Evolutionary conservation across 352 stramenopile species (phyloP), one percentile per base, ranked within the genome.

Genomic region (Thalassiosira livingstoniorum): DNA sequence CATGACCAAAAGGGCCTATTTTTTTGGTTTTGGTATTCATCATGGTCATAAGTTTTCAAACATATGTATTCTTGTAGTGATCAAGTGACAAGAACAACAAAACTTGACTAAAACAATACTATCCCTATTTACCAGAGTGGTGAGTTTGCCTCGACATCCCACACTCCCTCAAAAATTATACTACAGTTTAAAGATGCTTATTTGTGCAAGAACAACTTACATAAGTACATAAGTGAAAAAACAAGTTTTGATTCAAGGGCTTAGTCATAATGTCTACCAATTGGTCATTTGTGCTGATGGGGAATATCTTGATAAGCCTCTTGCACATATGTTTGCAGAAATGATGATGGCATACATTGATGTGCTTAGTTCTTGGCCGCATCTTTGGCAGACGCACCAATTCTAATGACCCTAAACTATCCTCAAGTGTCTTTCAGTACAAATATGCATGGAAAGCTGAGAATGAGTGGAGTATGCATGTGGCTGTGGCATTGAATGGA

Each of bases 291-390:
- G 3, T 68, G 25, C n/a, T 21, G 37, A 54, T 58, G 25, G 37
- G 62, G 13, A 43, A 23, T 35, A 71, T 43, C 13, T 71, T 71
- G 37, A 68, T 71, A 13, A 57, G 1, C 29, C 64, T 47, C 5
- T 45, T 39, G 4, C 58, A 11, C 0, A 79, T 61, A 60, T 72
- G 47, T 25, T 79, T 35, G 34, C 51, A n/a, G 67, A 80, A 80
- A 32, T 80, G 72, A 68, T 80, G 72, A 43, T 68, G 68, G 10
- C 27, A 67, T 21, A 67, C n/a, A 65, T 61, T 68, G 3, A 69
- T 55, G 31, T 79, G 61, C 51, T 79, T 79, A 5, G 60, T 72
- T 47, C 51, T 21, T 42, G 71, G 82, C 35, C 63, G 37, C 0
- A 75, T 27, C 53, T 82, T 85, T 23, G 70, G 70, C 25, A 78